phyloP scores from a whole-genome alignment of 2,329 filamentous ascomycete genomes.

The Hypoxylon rubiginosum region DNA sequence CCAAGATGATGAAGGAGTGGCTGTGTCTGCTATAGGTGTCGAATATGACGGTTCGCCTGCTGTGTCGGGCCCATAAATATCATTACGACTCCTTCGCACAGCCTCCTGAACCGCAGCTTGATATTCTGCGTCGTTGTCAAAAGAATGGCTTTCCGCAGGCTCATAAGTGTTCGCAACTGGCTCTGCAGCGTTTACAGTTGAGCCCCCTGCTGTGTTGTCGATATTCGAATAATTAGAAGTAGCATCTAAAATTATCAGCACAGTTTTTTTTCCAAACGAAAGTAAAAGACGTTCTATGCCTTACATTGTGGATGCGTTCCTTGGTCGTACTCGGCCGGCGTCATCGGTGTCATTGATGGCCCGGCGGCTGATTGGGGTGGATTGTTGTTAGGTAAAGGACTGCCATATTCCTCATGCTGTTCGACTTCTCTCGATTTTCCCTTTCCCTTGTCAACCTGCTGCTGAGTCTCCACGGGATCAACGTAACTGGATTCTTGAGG shows the following conservation, averaged over 20 bases:
- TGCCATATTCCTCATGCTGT: conserved; percentile 24
- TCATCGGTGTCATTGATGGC: conserved; percentile 11
- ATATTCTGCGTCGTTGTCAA: conserved; percentile 40
- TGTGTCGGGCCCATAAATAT: conserved; percentile 38
- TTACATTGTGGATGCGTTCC: conserved; percentile 34
- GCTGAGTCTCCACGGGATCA: conserved; percentile 26
- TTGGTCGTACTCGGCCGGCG: conserved; percentile 26
- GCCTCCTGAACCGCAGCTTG: conserved; percentile 46
- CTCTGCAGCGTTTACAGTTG: conserved; percentile 15
- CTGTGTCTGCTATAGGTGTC: conserved; percentile 29
- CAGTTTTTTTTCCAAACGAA: neutral
- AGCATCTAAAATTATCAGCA: conserved; percentile 36
- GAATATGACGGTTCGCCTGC: conserved; percentile 43
- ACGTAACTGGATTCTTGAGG: conserved; percentile 34
- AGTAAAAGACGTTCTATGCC: neutral
- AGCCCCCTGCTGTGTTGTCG: conserved; percentile 6
- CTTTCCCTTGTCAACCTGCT: conserved; percentile 43
- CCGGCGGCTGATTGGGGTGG: conserved; percentile 15
- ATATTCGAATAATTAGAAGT: conserved; percentile 23
- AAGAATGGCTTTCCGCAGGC: conserved; percentile 21
- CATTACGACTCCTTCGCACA: conserved; percentile 38
- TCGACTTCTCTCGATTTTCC: conserved; percentile 32
- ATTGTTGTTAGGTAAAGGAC: conserved; percentile 13
- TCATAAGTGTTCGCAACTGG: conserved; percentile 32
- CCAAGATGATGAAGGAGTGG: conserved; percentile 33